Conservation (phyloP, 768 basidiomycete genomes). For the Pisolithus orientalis region DNA sequence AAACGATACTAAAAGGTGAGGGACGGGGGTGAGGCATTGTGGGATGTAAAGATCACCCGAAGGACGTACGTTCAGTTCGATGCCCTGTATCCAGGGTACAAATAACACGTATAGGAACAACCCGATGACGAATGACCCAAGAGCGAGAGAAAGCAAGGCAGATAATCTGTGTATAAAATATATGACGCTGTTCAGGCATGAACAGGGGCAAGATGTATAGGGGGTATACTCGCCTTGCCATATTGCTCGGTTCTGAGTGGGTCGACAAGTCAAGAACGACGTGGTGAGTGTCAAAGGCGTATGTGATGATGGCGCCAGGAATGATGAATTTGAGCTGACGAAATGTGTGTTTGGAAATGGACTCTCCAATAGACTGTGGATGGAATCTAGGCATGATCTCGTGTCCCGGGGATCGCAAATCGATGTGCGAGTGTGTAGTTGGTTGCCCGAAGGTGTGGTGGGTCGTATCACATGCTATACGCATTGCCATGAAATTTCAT, state of each 20-base stretch:
- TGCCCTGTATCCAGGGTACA: slow-evolving; percentile 60
- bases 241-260: slow-evolving; percentile 34
- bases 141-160: slow-evolving; percentile 47
- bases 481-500: too few relatives aligned
- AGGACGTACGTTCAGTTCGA: slow-evolving; percentile 59
- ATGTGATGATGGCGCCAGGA: slow-evolving; percentile 61
- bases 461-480: not conserved
- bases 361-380: slow-evolving; percentile 7
- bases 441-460: not conserved
- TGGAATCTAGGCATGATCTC: slow-evolving; percentile 14
- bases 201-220: not conserved
- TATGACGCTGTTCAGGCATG: not conserved
- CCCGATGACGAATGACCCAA: slow-evolving; percentile 53
- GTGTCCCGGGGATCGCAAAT: not conserved
- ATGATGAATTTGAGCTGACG: slow-evolving; percentile 72
- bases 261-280: slow-evolving; percentile 40
- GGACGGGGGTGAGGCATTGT: not conserved
- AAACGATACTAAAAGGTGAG: slow-evolving; percentile 49
- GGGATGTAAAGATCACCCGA: not conserved
- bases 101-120: slow-evolving; percentile 71
- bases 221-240: slow-evolving; percentile 41
- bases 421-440: not conserved
- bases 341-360: slow-evolving; percentile 44
- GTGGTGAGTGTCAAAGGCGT: slow-evolving; percentile 51
- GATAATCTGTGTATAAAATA: slow-evolving; percentile 34